These are phyloP conservation scores for Adenanthera pavonina DNA, from an alignment of 306 rosid species.

Conservation along the genomic window DNA sequence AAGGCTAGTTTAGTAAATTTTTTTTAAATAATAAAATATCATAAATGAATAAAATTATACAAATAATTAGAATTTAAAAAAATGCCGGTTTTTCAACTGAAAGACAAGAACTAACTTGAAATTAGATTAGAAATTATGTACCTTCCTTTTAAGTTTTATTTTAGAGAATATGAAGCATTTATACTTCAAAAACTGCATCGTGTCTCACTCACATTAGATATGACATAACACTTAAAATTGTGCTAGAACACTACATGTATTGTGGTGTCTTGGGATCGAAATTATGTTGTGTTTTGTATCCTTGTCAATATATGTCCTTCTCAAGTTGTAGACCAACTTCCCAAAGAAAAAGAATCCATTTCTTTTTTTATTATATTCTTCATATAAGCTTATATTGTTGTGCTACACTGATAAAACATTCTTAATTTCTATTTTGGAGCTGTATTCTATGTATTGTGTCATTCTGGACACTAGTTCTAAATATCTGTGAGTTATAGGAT, in stretches of 20 bases:
- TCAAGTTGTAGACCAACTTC: background rate
- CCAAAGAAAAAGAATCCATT: background rate
- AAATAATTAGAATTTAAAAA: background rate
- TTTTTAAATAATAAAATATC: background rate
- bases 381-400: background rate
- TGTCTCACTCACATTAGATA: too few species aligned
- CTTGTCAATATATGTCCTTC: background rate
- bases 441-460: background rate
- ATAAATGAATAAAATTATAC: background rate
- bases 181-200: background rate
- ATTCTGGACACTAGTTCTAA: conserved; percentile 20
- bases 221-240: background rate
- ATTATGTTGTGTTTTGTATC: background rate
- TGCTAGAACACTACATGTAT: background rate
- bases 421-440: background rate
- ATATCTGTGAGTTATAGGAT: conserved; percentile 7
- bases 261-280: background rate
- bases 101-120: background rate
- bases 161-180: background rate
- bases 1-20: background rate
- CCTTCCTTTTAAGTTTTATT: too few species aligned
- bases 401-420: background rate
- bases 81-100: background rate
- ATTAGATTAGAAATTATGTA: background rate
- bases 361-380: background rate